Evolutionary conservation across 768 basidiomycete genomes (phyloP).

Genomic region (Asterophora lycoperdoides): DNA sequence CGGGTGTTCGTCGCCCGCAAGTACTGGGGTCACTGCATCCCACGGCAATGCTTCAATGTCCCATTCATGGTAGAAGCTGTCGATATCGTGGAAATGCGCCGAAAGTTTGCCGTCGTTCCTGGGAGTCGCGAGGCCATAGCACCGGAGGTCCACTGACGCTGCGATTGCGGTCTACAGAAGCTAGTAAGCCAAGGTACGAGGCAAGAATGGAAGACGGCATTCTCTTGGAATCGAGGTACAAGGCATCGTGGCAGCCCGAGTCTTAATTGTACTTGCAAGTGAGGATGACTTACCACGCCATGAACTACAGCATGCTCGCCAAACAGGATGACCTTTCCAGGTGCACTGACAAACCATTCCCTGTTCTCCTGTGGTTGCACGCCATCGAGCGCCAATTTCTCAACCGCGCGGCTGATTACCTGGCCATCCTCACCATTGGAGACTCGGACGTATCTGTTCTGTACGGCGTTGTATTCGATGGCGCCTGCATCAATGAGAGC

Average conservation of each 20-base stretch:
- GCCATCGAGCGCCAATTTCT: slow-evolving; percentile 51
- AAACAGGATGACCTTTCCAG: slow-evolving; percentile 96
- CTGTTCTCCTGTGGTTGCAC: slow-evolving; percentile 27
- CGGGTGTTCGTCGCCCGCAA: slow-evolving; percentile 49
- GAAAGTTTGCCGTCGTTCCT: slow-evolving; percentile 70
- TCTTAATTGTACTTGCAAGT: not conserved
- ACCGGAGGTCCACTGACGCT: slow-evolving; percentile 92
- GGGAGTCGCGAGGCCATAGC: slow-evolving; percentile 80
- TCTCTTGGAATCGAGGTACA: not conserved
- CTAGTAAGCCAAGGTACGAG: slow-evolving; percentile 12
- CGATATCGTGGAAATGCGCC: slow-evolving; percentile 77
- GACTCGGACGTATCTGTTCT: slow-evolving; percentile 45
- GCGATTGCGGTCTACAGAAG: slow-evolving; percentile 80
- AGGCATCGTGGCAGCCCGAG: not conserved
- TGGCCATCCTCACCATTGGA: slow-evolving; percentile 30
- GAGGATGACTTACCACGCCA: slow-evolving; percentile 70
- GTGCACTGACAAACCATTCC: slow-evolving; percentile 90
- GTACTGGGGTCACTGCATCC: slow-evolving; percentile 58
- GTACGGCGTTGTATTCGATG: slow-evolving; percentile 53
- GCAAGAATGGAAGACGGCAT: slow-evolving; percentile 1
- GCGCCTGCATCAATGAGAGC: slow-evolving; percentile 92
- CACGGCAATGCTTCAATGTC: slow-evolving; percentile 73
- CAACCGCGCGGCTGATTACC: slow-evolving; percentile 56
- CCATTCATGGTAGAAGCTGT: slow-evolving; percentile 78
- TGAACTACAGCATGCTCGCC: slow-evolving; percentile 99